Evolutionary conservation across 2,329 filamentous ascomycete species (phyloP).

Genomic region (Alternaria ethzedia): DNA sequence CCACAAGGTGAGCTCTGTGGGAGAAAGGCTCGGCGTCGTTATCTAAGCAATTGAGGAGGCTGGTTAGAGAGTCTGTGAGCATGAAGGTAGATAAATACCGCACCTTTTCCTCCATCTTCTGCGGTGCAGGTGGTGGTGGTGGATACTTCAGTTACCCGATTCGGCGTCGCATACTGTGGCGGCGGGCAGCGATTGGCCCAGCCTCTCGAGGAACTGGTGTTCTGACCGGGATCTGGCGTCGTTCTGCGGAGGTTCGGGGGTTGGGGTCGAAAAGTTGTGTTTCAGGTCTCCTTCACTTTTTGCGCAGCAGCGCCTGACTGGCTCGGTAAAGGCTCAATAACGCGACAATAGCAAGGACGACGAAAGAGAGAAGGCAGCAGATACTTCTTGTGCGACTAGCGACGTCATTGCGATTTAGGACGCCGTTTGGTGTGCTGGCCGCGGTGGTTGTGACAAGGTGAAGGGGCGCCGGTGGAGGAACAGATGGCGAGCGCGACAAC

Average conservation of each 20-base stretch:
- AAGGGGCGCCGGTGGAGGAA: not conserved
- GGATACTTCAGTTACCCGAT: not conserved
- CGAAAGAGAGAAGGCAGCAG: not conserved
- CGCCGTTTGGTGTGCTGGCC: not conserved
- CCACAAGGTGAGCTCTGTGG: not conserved
- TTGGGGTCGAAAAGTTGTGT: not conserved
- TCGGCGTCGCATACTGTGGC: not conserved
- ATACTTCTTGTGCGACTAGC: not conserved
- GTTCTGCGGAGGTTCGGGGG: not conserved
- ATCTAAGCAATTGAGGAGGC: slow-evolving; percentile 2
- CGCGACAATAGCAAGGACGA: not conserved
- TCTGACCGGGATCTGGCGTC: not conserved
- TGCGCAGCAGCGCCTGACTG: not conserved
- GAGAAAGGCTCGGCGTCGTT: not conserved
- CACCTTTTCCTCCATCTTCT: not conserved
- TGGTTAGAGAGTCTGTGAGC: not conserved
- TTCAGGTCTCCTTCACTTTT: slow-evolving; percentile 6
- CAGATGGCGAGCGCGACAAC: not conserved
- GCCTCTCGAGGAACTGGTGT: not conserved
- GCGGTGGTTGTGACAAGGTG: not conserved
- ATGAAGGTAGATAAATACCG: not conserved
- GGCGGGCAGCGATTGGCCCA: not conserved
- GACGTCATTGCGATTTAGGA: not conserved
- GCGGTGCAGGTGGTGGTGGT: not conserved
- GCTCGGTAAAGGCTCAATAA: not conserved